phyloP scores from a whole-genome alignment of 306 rosid genomes.

The Trifolium subterraneum region DNA sequence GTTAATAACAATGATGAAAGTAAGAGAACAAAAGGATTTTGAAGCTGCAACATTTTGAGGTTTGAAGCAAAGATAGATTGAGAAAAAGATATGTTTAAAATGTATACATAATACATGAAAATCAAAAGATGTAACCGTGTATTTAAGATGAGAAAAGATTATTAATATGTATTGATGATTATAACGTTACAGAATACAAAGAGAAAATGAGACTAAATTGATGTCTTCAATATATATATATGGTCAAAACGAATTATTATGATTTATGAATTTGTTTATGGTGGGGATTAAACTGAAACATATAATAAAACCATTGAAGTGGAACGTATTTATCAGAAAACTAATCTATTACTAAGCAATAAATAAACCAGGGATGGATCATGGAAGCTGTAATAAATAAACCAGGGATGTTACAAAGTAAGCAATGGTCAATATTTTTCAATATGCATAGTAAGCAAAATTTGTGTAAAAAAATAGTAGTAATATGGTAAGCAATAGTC shows the following conservation, averaged over 20 bases:
- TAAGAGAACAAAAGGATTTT: slow-evolving; percentile 34
- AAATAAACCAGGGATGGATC: background rate
- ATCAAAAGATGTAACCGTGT: slow-evolving; percentile 22
- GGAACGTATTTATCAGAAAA: background rate
- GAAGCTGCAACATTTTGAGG: slow-evolving; percentile 43
- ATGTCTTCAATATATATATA: slow-evolving; percentile 7
- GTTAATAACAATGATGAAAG: slow-evolving; percentile 40
- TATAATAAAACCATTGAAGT: slow-evolving; percentile 26
- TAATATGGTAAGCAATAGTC: no score
- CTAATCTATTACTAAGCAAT: background rate
- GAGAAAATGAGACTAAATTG: slow-evolving; percentile 11
- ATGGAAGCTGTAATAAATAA: background rate
- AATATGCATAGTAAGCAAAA: no score
- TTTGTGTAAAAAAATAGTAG: no score
- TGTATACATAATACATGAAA: slow-evolving; percentile 11
- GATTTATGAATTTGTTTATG: slow-evolving; percentile 12
- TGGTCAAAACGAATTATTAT: slow-evolving; percentile 21
- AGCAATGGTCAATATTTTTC: no score
- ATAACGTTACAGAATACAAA: slow-evolving; percentile 38
- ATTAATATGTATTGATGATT: slow-evolving; percentile 17
- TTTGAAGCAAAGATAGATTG: slow-evolving; percentile 13
- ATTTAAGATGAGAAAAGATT: slow-evolving; percentile 5
- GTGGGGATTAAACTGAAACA: slow-evolving; percentile 24
- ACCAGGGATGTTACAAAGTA: no score
- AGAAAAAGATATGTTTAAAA: slow-evolving; percentile 5